These are phyloP conservation scores for Fibroporia radiculosa DNA, from an alignment of 768 basidiomycete genomes.

Conservation along the genomic window DNA sequence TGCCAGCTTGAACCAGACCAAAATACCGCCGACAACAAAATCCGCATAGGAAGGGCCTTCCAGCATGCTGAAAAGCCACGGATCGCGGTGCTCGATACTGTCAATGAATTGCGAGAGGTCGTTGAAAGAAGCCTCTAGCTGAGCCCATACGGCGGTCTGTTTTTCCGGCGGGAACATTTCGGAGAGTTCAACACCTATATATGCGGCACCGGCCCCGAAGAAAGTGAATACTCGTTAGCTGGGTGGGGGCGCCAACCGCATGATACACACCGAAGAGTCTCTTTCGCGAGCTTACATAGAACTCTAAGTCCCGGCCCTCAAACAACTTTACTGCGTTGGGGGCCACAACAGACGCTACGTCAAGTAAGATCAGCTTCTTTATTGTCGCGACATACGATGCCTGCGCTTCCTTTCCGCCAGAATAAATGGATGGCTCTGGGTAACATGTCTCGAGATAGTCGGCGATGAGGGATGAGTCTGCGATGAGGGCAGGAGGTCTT, in stretches of 20 bases:
- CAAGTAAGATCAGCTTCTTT: not conserved
- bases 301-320: not conserved
- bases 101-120: not conserved
- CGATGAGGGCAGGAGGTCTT: conserved; percentile 6
- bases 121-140: not conserved
- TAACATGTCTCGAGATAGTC: conserved; percentile 20
- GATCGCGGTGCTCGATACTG: not conserved
- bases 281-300: not conserved
- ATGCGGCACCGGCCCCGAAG: not conserved
- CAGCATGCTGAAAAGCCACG: not conserved
- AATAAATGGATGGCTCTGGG: conserved; percentile 14
- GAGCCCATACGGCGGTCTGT: not conserved
- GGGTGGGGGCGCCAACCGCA: too few relatives aligned
- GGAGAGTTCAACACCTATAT: not conserved
- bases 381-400: not conserved
- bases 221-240: not conserved
- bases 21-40: not conserved
- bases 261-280: not conserved
- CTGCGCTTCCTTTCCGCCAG: not conserved
- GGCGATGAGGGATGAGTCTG: conserved; percentile 22
- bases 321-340: not conserved
- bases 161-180: not conserved
- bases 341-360: not conserved
- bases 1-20: not conserved
- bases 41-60: not conserved